Evolutionary conservation across 1,139 yeast species (phyloP).

Genomic region (Scheffersomyces quercinus): DNA sequence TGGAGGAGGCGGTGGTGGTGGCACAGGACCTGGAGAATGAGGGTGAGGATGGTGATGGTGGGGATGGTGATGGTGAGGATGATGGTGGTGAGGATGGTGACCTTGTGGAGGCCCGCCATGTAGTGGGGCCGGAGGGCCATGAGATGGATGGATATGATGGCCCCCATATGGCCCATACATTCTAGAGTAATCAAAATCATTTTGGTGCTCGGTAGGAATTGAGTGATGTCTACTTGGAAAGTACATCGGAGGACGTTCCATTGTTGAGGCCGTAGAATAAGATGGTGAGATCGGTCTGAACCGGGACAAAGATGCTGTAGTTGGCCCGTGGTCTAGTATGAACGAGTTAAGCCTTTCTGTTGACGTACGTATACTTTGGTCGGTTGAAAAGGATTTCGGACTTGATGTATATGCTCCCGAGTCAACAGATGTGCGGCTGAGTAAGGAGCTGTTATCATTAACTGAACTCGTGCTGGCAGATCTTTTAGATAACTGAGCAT

Average conservation of each 20-base stretch:
- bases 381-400: not conserved
- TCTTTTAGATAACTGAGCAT: no score
- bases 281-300: not conserved
- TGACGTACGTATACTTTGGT: not conserved
- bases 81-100: conserved; percentile 7
- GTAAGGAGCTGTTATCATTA: no score
- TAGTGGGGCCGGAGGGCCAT: conserved; percentile 6
- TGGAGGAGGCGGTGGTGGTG: conserved; percentile 8
- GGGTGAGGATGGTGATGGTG: conserved; percentile 9
- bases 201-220: not conserved
- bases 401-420: no score
- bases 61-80: conserved; percentile 3
- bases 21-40: not conserved
- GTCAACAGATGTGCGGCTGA: no score
- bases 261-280: not conserved
- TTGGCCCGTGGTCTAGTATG: conserved; percentile 1
- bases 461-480: no score
- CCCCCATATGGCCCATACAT: conserved; percentile 3
- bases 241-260: not conserved
- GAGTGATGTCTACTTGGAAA: not conserved
- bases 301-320: not conserved
- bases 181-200: conserved; percentile 5
- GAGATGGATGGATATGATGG: conserved; percentile 1
- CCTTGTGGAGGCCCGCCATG: conserved; percentile 9
- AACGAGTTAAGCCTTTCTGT: conserved; percentile 1